Evolutionary conservation across 108 stramenopile genomes (phyloP).

Genomic region (Fistulifera pelliculosa): DNA sequence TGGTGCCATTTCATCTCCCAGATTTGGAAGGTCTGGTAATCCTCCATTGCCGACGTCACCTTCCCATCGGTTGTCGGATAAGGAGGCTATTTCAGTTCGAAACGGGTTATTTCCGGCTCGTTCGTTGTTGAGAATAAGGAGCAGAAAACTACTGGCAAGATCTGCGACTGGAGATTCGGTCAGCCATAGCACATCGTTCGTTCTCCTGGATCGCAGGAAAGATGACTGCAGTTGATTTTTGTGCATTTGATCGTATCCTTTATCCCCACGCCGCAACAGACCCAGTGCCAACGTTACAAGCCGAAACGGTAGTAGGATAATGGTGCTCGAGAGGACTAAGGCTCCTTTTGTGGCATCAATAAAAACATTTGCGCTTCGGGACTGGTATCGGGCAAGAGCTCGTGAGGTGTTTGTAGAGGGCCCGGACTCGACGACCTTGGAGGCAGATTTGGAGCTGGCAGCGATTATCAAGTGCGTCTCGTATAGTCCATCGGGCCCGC

Average conservation of each 20-base stretch:
- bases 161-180: slow-evolving; percentile 65
- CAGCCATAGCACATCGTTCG: slow-evolving; percentile 65
- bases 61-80: slow-evolving; percentile 72
- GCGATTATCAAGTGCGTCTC: slow-evolving; percentile 50
- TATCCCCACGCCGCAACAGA: slow-evolving; percentile 17
- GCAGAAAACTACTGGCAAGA: slow-evolving; percentile 37
- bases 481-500: slow-evolving; percentile 69
- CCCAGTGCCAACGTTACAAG: slow-evolving; percentile 47
- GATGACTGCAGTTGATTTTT: neutral
- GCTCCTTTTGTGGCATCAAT: slow-evolving; percentile 63
- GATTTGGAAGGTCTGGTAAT: slow-evolving; percentile 28
- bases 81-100: slow-evolving; percentile 31
- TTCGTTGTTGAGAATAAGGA: slow-evolving; percentile 55
- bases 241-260: slow-evolving; percentile 1
- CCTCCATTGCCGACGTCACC: slow-evolving; percentile 2
- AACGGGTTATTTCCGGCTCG: slow-evolving; percentile 44
- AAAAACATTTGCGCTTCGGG: slow-evolving; percentile 25
- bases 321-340: slow-evolving; percentile 39
- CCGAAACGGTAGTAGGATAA: slow-evolving; percentile 69
- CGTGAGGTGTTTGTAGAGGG: neutral
- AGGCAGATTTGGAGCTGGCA: slow-evolving; percentile 19
- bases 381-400: neutral
- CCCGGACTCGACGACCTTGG: neutral
- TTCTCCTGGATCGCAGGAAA: slow-evolving; percentile 11
- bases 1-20: slow-evolving; percentile 9